Percentiles rank a stretch among this genome's conserved stretches.
Evolutionary conservation across 2,329 filamentous ascomycete species (phyloP).

Genomic region (Hymenoscyphus linearis): DNA sequence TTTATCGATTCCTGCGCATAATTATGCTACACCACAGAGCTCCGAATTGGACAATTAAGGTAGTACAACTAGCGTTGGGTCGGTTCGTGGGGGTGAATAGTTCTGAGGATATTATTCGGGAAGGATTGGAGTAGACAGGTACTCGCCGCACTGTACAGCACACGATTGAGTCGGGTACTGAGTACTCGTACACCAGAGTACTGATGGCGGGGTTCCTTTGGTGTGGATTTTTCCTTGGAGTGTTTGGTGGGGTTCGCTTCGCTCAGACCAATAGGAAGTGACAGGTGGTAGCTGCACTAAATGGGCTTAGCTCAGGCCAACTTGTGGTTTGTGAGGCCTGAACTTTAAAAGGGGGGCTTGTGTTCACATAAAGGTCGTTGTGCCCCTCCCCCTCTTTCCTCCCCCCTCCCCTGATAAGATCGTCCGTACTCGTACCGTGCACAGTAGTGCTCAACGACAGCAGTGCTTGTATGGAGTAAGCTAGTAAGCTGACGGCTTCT

Average conservation of each 20-base stretch:
- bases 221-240: background rate
- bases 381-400: background rate
- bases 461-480: background rate
- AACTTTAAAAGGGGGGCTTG: background rate
- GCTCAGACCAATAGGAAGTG: background rate
- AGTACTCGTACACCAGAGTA: background rate
- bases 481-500: background rate
- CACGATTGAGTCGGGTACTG: background rate
- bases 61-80: background rate
- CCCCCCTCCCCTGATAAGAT: too few species aligned
- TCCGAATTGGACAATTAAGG: background rate
- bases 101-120: background rate
- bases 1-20: conserved; percentile 8
- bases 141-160: background rate
- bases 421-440: background rate
- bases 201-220: conserved; percentile 6
- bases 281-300: background rate
- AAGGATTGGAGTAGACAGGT: background rate
- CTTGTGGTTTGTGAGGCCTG: too few species aligned
- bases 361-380: background rate
- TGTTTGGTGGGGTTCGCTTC: conserved; percentile 3
- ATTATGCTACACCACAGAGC: background rate
- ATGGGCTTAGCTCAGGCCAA: background rate
- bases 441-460: too few species aligned
- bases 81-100: background rate